These are phyloP conservation scores for Amanita subjunquillea DNA, from an alignment of 768 basidiomycete species.

Conservation along the genomic window DNA sequence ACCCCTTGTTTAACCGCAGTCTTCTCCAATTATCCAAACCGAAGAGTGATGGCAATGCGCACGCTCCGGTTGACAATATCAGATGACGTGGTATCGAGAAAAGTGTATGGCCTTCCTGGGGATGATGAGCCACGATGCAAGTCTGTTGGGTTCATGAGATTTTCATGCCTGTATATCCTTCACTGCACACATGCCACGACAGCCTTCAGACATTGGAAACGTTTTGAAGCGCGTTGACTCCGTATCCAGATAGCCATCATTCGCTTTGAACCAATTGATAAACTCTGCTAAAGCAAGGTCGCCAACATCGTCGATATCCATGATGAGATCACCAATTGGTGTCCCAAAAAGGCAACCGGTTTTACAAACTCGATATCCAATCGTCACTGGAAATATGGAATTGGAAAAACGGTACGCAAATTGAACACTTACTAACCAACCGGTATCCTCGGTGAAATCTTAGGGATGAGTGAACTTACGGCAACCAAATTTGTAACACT, in stretches of 20 bases:
- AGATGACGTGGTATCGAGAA: constrained; percentile 76
- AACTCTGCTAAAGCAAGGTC: constrained; percentile 16
- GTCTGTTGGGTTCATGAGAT: not conserved
- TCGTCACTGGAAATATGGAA: not conserved
- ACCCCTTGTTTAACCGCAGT: constrained; percentile 54
- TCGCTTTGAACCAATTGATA: constrained; percentile 47
- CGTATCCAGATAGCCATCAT: constrained; percentile 41
- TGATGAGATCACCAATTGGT: not conserved
- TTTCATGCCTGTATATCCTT: constrained; percentile 54
- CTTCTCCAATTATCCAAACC: constrained; percentile 56
- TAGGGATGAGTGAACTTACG: not conserved
- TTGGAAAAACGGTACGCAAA: not conserved
- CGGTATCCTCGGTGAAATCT: not conserved
- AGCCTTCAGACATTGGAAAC: constrained; percentile 42
- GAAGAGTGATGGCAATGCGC: constrained; percentile 48
- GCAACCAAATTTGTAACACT: not conserved
- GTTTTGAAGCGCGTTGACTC: constrained; percentile 31
- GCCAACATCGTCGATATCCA: not conserved
- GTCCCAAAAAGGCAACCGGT: not conserved
- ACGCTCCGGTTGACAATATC: constrained; percentile 74
- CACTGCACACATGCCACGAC: constrained; percentile 68
- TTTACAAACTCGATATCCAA: not conserved
- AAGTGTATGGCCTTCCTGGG: constrained; percentile 61
- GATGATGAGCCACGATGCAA: not conserved
- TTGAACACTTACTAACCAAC: not conserved